These are phyloP conservation scores for Aspergillus chevalieri DNA, from an alignment of 2,329 filamentous ascomycete species.

Conservation along the genomic window DNA sequence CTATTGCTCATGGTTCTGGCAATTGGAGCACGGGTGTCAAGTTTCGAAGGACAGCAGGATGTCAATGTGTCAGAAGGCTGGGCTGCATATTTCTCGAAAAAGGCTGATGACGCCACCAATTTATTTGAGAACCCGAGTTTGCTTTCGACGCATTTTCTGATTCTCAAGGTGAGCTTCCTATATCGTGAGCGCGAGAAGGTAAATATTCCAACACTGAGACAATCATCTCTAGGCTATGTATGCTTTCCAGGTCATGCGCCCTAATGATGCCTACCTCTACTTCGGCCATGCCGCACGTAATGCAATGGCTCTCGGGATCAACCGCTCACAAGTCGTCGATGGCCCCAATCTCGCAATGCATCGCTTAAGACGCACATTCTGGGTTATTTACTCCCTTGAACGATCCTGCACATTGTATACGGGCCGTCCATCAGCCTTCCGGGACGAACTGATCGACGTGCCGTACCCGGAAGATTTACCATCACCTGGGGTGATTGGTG, in stretches of 20 bases:
- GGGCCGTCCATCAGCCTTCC: constrained; percentile 9
- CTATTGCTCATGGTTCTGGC: constrained; percentile 12
- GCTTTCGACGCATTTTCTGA: constrained; percentile 6
- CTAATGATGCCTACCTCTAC: constrained; percentile 12
- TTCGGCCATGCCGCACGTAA: constrained; percentile 10
- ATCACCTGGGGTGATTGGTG: neutral
- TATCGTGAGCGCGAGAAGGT: no score
- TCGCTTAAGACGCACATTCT: constrained; percentile 9
- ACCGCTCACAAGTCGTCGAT: constrained; percentile 10
- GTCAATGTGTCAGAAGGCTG: constrained; percentile 2
- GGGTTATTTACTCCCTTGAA: constrained; percentile 8
- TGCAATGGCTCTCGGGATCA: constrained; percentile 9
- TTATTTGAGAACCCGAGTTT: constrained; percentile 9
- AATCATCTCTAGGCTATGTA: constrained; percentile 8
- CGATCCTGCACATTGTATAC: constrained; percentile 8
- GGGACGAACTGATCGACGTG: constrained; percentile 10
- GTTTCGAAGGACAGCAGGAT: neutral
- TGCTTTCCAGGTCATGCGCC: constrained; percentile 11
- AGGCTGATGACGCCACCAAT: constrained; percentile 4
- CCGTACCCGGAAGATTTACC: constrained; percentile 9
- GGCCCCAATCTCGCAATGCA: constrained; percentile 7
- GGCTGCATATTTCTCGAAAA: constrained; percentile 8
- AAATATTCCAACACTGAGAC: neutral
- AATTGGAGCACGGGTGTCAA: constrained; percentile 7
- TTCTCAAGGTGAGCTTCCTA: constrained; percentile 7